phyloP scores from a whole-genome alignment of 2,329 filamentous ascomycete genomes.

The Sclerotinia sclerotiorum region DNA sequence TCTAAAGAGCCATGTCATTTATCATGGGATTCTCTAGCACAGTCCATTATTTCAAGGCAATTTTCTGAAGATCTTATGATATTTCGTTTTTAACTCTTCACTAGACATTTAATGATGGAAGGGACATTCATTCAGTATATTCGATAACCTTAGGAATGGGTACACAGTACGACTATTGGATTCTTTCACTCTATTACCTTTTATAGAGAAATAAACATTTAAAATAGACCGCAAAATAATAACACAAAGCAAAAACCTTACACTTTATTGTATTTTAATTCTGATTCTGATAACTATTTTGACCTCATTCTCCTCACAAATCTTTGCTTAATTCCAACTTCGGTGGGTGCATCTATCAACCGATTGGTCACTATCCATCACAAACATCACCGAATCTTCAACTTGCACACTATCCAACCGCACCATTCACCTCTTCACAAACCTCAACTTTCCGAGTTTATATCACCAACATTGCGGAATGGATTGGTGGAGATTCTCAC shows the following conservation, averaged over 20 bases:
- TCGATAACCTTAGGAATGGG: too few species aligned
- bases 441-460: constrained; percentile 1
- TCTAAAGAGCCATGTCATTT: background rate
- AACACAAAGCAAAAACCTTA: background rate
- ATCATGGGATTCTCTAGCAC: background rate
- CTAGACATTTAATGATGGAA: too few species aligned
- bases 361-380: constrained; percentile 11
- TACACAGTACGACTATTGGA: background rate
- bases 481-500: constrained; percentile 31
- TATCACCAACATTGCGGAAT: constrained; percentile 29
- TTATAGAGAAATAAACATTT: background rate
- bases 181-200: background rate
- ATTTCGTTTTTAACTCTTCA: background rate
- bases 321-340: background rate
- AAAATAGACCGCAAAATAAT: background rate
- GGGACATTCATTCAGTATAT: too few species aligned
- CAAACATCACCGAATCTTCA: background rate
- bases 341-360: constrained; percentile 12
- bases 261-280: too few species aligned
- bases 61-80: too few species aligned
- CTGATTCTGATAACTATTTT: background rate
- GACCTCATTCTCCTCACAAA: background rate
- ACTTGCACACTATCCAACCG: constrained; percentile 7
- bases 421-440: constrained; percentile 16
- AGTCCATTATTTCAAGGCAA: background rate